Evolutionary conservation across 192 early-diverging fungal species (phyloP), one percentile per base, ranked within the genome.

Genomic region (Coemansia sp.): DNA sequence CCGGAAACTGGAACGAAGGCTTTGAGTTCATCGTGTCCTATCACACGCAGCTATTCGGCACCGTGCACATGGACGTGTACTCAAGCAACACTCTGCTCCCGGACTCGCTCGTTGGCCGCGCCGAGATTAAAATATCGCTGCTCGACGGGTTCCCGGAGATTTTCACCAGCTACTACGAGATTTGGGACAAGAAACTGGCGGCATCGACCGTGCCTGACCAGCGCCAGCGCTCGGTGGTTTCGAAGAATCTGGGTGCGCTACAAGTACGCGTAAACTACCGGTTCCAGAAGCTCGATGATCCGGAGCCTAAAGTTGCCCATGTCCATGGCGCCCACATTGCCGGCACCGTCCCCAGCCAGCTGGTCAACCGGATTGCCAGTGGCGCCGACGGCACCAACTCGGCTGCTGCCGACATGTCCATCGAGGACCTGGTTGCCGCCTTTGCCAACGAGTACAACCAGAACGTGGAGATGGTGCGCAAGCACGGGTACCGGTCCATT

Each of bases 101-200:
- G 3, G 87, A 89, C 52, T 79, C 70, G 39, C 79, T 81, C 40
- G 55, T 89, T 15, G 87, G 87, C 4, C 78, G 87, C 11, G 79
- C 82, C 4, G 87, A 89, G 65, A 82, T 89, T 32, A 76, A 81
- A 19, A 46, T 87, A 0, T 72, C 75, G 11, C 73, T 79, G 19
- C 60, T 89, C 6, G 71, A 81, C 8, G 81, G 82, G 3, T 78
- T 89, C 42, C 87, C 87, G 2, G 78, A 82, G 32, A 72, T 80
- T n/a, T 87, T 87, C 42, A 83, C 81, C 15, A 85, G 79, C 58
- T 89, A 85, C 51, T 87, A 87, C 53, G 87, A 89, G 52, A 84
- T 89, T 23, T 89, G 87, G 87, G 85, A 89, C 58, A 78, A 81
- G 49, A 85, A 81, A 45, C 63, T 82, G 53, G 75, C 87, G 0